Evolutionary conservation across 371 early-diverging fungal genomes (phyloP), one percentile per base, ranked within the genome.

Genomic region (Rhizopus sp.): DNA sequence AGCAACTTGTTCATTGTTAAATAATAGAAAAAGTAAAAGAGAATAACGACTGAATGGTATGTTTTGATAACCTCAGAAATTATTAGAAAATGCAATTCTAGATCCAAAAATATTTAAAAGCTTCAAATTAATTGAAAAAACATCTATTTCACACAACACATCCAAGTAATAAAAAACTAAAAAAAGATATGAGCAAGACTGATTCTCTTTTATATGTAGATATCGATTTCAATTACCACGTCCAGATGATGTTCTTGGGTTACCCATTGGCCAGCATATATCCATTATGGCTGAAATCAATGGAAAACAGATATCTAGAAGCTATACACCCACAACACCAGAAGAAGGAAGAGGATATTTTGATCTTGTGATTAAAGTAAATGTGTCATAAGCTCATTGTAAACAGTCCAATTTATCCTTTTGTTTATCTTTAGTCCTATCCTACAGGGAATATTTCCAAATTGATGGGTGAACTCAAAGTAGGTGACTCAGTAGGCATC

Each of bases 251-350:
- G 54, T 73, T 17, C 78, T 94, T 33, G 93, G 93, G 13, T 78
- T 94, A 52, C 93, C 94, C 30, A 90, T 89, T 47, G 95, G 95
- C 5, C 93, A 92, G 80, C 95, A 95, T 67, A 85, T 95, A 56
- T 88, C 92, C 38, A 69, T 95, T 45, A 85, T 86, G 79, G 88
- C 90, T 17, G 78, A 81, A 47, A 82, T 93, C 49, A 79, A 86
- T 59, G 95, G 92, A 47, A 93, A 93, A 68, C 79, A 85, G 33
- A 81, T 92, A 32, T 75, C 81, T 16, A 85, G 96, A 52, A 92
- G 91, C 65, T 95, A 95, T 76, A 95, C 96, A 32, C 96, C 96
- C 15, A 89, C 88, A 34, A 85, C 86, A 52, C 75, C 84, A 16
- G 85, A 90, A 70, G 87, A 86, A 60, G 88, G 88, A 54, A 53